A percentile compares a stretch with the other conserved stretches of the same genome.
phyloP scores from a whole-genome alignment of 2,329 filamentous ascomycete genomes.

The Trichoderma gracile region DNA sequence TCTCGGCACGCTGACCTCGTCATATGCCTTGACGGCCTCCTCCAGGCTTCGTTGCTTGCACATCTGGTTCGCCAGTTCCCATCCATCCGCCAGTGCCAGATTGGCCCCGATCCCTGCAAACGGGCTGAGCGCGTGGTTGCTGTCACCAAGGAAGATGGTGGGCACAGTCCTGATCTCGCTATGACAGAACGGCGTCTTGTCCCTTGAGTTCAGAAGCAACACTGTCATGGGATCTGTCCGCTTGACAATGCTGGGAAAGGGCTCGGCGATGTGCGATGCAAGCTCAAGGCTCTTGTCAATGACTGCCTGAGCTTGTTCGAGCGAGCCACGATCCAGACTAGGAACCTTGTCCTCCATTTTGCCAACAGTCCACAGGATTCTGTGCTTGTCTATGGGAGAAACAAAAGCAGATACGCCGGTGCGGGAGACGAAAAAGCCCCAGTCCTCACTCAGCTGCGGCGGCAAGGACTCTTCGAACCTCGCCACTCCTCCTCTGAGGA shows the following conservation, averaged over 20 bases:
- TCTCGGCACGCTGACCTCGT: constrained; percentile 38
- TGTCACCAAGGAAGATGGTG: constrained; percentile 51
- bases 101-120: constrained; percentile 54
- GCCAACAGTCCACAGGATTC: constrained; percentile 47
- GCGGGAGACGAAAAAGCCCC: constrained; percentile 45
- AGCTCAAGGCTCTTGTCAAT: constrained; percentile 26
- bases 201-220: constrained; percentile 40
- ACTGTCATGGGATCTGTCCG: constrained; percentile 42
- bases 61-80: constrained; percentile 48
- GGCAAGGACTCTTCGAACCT: constrained; percentile 40
- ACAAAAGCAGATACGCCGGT: constrained; percentile 47
- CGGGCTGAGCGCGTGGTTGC: constrained; percentile 52
- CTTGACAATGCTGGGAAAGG: constrained; percentile 44
- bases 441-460: constrained; percentile 39
- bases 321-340: background rate
- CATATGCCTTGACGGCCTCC: constrained; percentile 37
- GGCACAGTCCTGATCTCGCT: constrained; percentile 29
- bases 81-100: constrained; percentile 49
- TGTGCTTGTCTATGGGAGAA: constrained; percentile 45
- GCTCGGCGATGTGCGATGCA: constrained; percentile 41
- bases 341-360: constrained; percentile 26
- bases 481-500: constrained; percentile 43
- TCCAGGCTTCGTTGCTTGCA: constrained; percentile 33
- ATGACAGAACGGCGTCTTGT: constrained; percentile 48
- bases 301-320: background rate